Conservation (phyloP, 768 basidiomycete species). For the Lentinula detonsa region DNA sequence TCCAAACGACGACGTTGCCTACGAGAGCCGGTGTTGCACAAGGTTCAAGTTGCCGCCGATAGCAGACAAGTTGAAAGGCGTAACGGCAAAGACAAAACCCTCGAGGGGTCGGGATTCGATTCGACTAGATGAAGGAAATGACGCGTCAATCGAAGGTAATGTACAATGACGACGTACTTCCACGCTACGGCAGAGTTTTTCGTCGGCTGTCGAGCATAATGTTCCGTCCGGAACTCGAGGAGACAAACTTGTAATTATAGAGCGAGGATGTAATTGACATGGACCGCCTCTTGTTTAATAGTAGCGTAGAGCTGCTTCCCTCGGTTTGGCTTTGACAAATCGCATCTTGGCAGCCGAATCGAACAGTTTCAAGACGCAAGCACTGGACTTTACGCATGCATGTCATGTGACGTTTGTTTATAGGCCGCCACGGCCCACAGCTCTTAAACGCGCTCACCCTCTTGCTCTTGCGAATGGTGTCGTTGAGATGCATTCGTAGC, state of each 20-base stretch:
- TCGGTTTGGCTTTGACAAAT: too few relatives aligned
- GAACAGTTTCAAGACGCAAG: too few relatives aligned
- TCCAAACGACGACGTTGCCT: slow-evolving; percentile 95
- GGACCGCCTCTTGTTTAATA: background rate
- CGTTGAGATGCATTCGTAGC: too few relatives aligned
- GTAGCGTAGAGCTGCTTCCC: too few relatives aligned
- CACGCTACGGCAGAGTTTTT: slow-evolving; percentile 84
- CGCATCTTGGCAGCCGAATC: too few relatives aligned
- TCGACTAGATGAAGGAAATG: slow-evolving; percentile 46
- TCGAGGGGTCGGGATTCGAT: slow-evolving; percentile 96
- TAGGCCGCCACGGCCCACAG: too few relatives aligned
- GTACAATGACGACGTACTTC: too few relatives aligned
- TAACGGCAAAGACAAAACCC: slow-evolving; percentile 96
- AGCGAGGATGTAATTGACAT: background rate
- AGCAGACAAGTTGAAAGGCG: slow-evolving; percentile 98
- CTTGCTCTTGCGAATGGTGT: too few relatives aligned
- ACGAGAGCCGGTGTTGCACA: slow-evolving; percentile 86
- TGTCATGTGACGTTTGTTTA: too few relatives aligned
- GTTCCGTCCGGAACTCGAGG: slow-evolving; percentile 92
- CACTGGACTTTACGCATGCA: too few relatives aligned
- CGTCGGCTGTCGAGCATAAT: slow-evolving; percentile 85
- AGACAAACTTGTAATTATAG: slow-evolving; percentile 65
- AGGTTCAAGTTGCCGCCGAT: slow-evolving; percentile 99
- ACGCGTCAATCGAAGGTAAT: background rate
- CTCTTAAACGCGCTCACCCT: too few relatives aligned